These are phyloP conservation scores for Bombardia bombarda DNA, from an alignment of 495 filamentous ascomycete genomes.

Conservation along the genomic window DNA sequence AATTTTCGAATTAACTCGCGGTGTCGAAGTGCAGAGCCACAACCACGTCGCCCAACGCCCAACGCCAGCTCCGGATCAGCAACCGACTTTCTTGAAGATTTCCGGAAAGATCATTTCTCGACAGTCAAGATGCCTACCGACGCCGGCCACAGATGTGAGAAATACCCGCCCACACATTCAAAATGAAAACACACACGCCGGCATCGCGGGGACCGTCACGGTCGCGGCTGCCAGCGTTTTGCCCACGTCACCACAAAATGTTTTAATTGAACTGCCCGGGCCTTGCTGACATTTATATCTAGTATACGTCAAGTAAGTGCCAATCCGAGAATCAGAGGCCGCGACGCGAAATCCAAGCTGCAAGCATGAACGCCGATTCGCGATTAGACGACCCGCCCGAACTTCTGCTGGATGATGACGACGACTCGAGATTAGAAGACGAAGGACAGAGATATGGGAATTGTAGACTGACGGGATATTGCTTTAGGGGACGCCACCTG, in stretches of 20 bases:
- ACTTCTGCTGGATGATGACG: not conserved
- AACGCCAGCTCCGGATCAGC: too few relatives aligned
- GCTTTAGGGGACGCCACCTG: conserved; percentile 75
- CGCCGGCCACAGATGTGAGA: conserved; percentile 80
- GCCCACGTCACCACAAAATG: not conserved
- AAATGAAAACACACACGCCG: conserved; percentile 5
- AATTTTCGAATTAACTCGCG: conserved; percentile 14
- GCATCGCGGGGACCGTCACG: not conserved
- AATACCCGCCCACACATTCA: conserved; percentile 5
- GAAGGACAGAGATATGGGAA: not conserved
- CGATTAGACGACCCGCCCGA: not conserved
- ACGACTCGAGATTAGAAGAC: not conserved
- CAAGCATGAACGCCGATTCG: too few relatives aligned
- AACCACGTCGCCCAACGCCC: conserved; percentile 31
- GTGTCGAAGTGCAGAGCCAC: conserved; percentile 17
- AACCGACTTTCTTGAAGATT: conserved; percentile 22
- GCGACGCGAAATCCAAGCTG: conserved; percentile 4
- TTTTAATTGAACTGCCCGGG: conserved; percentile 7
- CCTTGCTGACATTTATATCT: conserved; percentile 29
- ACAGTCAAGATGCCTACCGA: conserved; percentile 71
- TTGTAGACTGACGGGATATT: conserved; percentile 22
- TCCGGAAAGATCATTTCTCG: conserved; percentile 27
- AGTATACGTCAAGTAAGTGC: conserved; percentile 92
- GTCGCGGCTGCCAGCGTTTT: conserved; percentile 4
- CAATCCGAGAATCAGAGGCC: conserved; percentile 18